Percentiles rank a stretch among this genome's conserved stretches.
Evolutionary conservation across 345 rosid genomes (phyloP).

Genomic region (Triadica sebifera): DNA sequence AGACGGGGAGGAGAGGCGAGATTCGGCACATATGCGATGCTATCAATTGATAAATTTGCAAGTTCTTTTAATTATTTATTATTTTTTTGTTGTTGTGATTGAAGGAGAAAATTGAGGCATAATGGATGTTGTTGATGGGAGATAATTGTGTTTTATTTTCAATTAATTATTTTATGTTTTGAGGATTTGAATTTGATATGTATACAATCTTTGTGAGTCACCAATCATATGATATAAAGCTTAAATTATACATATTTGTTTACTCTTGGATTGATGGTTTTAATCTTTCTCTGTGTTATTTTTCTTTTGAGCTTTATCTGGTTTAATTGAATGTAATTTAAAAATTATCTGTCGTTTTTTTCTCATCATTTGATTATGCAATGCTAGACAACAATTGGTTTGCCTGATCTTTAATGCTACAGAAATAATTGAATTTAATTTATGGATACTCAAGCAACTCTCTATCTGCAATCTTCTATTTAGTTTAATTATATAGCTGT

Average conservation of each 20-base stretch:
- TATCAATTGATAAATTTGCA: constrained; percentile 40
- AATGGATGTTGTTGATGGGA: constrained; percentile 7
- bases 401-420: too few relatives aligned
- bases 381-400: background rate
- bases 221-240: too few relatives aligned
- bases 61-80: background rate
- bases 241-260: too few relatives aligned
- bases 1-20: too few relatives aligned
- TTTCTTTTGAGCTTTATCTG: background rate
- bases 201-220: too few relatives aligned
- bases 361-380: background rate
- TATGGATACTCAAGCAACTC: background rate
- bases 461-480: background rate
- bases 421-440: background rate
- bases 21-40: constrained; percentile 90
- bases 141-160: too few relatives aligned
- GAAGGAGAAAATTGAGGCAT: background rate
- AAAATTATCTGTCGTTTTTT: background rate
- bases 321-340: background rate
- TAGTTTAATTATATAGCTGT: background rate
- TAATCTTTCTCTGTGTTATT: background rate
- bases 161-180: too few relatives aligned
- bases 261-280: too few relatives aligned
- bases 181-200: too few relatives aligned
- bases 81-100: constrained; percentile 8